phyloP scores from a whole-genome alignment of 176 grass and related monocot species.

The Oryza glumipatula region DNA sequence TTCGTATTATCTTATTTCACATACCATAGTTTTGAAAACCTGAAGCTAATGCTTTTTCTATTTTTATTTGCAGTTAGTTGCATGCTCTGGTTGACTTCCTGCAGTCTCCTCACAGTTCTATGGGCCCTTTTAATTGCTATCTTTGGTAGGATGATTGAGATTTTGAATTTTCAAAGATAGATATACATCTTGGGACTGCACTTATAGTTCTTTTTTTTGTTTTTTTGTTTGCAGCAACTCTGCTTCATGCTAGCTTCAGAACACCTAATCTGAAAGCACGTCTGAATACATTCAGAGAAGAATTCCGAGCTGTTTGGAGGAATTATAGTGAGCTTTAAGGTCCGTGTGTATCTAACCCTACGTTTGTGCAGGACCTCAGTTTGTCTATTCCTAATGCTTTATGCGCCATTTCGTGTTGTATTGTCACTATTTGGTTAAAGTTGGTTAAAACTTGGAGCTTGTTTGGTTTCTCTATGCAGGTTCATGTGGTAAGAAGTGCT shows the following conservation, averaged over 20 bases:
- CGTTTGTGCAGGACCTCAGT: not conserved
- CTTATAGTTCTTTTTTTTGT: conserved; percentile 8
- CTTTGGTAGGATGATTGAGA: conserved; percentile 53
- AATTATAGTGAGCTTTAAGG: conserved; percentile 89
- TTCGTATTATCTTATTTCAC: not conserved
- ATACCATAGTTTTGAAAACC: conserved; percentile 1
- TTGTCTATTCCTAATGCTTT: not conserved
- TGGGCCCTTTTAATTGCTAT: conserved; percentile 93
- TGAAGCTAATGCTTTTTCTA: conserved; percentile 29
- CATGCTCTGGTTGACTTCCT: conserved; percentile 93
- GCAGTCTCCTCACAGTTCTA: conserved; percentile 81
- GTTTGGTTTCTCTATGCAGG: conserved; percentile 11
- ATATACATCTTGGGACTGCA: conserved; percentile 5
- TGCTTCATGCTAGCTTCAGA: conserved; percentile 96
- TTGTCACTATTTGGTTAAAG: not conserved
- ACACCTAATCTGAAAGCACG: conserved; percentile 97
- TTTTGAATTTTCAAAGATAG: conserved; percentile 28
- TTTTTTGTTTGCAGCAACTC: conserved; percentile 58
- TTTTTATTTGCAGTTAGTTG: conserved; percentile 70
- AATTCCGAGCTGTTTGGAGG: conserved; percentile 92
- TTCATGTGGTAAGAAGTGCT: conserved; percentile 45
- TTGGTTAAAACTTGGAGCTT: not conserved
- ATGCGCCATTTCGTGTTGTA: not conserved
- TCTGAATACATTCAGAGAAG: conserved; percentile 97
- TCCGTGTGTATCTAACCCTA: conserved; percentile 25